phyloP scores from a whole-genome alignment of 2,329 filamentous ascomycete genomes.

The Ascochyta rabiei region DNA sequence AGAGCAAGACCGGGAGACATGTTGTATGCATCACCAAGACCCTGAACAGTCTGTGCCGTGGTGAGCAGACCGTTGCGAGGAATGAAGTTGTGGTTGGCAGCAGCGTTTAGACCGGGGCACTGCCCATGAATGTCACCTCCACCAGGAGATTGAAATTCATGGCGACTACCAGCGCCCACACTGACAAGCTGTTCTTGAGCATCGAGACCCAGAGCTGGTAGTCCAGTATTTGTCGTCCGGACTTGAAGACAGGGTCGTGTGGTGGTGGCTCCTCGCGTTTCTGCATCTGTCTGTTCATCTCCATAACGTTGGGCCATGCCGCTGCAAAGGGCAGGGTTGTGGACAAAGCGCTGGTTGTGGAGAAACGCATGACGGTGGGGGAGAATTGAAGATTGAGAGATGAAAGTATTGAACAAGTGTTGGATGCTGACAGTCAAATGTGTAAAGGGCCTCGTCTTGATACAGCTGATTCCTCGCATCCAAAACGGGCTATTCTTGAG shows the following conservation, averaged over 20 bases:
- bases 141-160: conserved; percentile 12
- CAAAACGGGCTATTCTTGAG: neutral
- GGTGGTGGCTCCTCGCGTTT: conserved; percentile 20
- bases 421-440: neutral
- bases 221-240: conserved; percentile 18
- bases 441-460: neutral
- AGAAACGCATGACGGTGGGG: conserved; percentile 1
- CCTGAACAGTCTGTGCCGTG: conserved; percentile 17
- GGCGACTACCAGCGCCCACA: conserved; percentile 13
- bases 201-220: conserved; percentile 9
- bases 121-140: conserved; percentile 29
- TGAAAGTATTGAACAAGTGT: neutral
- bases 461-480: neutral
- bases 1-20: conserved; percentile 22
- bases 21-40: conserved; percentile 22
- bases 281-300: conserved; percentile 18
- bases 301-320: conserved; percentile 22
- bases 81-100: conserved; percentile 43
- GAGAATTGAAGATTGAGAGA: neutral
- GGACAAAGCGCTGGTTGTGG: conserved; percentile 5
- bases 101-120: conserved; percentile 40
- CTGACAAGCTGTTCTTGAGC: conserved; percentile 17
- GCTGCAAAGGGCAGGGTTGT: conserved; percentile 10
- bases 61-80: conserved; percentile 36
- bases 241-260: conserved; percentile 13